Conservation (phyloP, 1,284 basidiomycete genomes). For the Malassezia sympodialis region DNA sequence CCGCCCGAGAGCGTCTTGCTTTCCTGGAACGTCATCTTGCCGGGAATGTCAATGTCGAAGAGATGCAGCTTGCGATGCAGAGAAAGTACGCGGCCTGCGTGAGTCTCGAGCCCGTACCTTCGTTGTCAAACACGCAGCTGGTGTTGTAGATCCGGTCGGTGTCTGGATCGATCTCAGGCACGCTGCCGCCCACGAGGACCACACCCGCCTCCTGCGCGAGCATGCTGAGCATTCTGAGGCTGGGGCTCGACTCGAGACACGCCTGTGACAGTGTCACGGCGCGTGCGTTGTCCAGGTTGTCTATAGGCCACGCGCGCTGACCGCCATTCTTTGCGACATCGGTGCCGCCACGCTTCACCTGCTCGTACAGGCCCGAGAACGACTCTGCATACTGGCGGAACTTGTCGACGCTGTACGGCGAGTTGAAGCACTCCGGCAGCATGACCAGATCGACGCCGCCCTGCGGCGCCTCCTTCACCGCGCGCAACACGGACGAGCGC, state of each 20-base stretch:
- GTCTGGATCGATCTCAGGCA: constrained; percentile 38
- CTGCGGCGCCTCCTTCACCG: constrained; percentile 9
- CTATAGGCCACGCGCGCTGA: constrained; percentile 28
- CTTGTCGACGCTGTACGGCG: constrained; percentile 73
- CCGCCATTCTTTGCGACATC: constrained; percentile 21
- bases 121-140: constrained; percentile 63
- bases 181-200: constrained; percentile 77
- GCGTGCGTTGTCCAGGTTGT: constrained; percentile 22
- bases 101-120: constrained; percentile 54
- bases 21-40: constrained; percentile 96
- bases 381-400: constrained; percentile 43
- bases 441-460: constrained; percentile 35
- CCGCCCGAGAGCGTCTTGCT: constrained; percentile 84
- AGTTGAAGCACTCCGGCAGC: constrained; percentile 87
- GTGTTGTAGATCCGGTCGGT: constrained; percentile 44
- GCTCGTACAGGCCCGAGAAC: constrained; percentile 35
- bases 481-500: constrained; percentile 18
- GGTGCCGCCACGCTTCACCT: constrained; percentile 28
- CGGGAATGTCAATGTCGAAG: constrained; percentile 96
- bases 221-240: constrained; percentile 68
- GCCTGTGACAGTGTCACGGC: constrained; percentile 57
- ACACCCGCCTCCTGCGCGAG: constrained; percentile 69
- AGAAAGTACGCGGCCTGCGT: constrained; percentile 67
- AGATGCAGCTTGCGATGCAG: constrained; percentile 89
- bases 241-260: constrained; percentile 56